Evolutionary conservation across 83 land plant species (phyloP).

Genomic region (Picea mariana): DNA sequence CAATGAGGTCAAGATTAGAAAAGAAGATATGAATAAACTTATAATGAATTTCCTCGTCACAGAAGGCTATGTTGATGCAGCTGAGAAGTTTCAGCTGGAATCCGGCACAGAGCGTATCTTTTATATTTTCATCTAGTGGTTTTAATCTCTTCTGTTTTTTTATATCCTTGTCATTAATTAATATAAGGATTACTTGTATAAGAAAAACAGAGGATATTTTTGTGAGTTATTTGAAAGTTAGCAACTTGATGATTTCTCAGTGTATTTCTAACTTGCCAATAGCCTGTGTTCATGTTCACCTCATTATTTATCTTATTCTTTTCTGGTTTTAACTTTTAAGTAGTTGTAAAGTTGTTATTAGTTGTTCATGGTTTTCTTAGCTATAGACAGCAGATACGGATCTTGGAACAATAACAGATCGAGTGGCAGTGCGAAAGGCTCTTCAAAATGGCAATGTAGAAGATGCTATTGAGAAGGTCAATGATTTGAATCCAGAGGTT

Average conservation of each 20-base stretch:
- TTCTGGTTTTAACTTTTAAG: neutral
- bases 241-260: neutral
- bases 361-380: constrained; percentile 24
- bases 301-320: neutral
- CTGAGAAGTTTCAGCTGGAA: constrained; percentile 57
- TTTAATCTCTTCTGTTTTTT: neutral
- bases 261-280: neutral
- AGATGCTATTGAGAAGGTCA: constrained; percentile 62
- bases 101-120: constrained; percentile 59
- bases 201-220: neutral
- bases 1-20: constrained; percentile 47
- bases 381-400: constrained; percentile 50
- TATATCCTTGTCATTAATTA: neutral
- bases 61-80: constrained; percentile 64
- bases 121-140: neutral
- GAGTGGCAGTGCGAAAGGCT: constrained; percentile 55
- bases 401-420: constrained; percentile 54
- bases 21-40: constrained; percentile 57
- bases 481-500: constrained; percentile 61
- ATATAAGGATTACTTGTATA: neutral
- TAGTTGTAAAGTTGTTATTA: neutral
- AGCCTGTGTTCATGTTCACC: neutral
- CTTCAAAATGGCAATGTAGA: constrained; percentile 62
- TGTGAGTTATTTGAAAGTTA: neutral
- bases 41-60: constrained; percentile 60